phyloP scores from a whole-genome alignment of 2,329 filamentous ascomycete species.

The Sclerotinia sclerotiorum region DNA sequence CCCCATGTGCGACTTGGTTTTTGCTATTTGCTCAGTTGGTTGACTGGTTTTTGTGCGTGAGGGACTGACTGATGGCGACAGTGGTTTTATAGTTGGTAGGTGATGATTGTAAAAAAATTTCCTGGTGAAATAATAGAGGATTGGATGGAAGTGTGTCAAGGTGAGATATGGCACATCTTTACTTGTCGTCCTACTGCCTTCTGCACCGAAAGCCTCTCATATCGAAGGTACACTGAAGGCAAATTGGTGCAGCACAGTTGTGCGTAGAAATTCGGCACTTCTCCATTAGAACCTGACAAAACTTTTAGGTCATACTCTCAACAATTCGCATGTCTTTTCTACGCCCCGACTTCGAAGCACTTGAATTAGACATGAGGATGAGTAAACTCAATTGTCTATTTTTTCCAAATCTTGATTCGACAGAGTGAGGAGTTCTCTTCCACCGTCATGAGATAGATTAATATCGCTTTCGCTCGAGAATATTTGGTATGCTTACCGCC shows the following conservation, averaged over 20 bases:
- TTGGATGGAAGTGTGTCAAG: no score
- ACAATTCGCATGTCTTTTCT: slow-evolving; percentile 51
- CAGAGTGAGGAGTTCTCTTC: no score
- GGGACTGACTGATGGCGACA: not conserved
- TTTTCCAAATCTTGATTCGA: no score
- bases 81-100: no score
- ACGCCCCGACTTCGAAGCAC: slow-evolving; percentile 55
- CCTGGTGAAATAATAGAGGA: no score
- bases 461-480: no score
- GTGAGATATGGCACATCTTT: not conserved
- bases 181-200: not conserved
- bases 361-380: slow-evolving; percentile 44
- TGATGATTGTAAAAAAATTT: no score
- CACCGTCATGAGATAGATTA: no score
- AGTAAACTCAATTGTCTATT: slow-evolving; percentile 36
- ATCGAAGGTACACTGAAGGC: no score
- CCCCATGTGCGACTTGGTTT: not conserved
- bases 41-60: not conserved
- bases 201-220: not conserved
- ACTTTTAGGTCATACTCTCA: not conserved
- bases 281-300: not conserved
- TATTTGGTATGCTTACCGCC: no score
- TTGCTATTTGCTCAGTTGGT: not conserved
- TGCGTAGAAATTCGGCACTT: not conserved
- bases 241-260: not conserved